These are phyloP conservation scores for Umbelopsis vinacea DNA, from an alignment of 192 early-diverging fungal species.

Conservation along the genomic window DNA sequence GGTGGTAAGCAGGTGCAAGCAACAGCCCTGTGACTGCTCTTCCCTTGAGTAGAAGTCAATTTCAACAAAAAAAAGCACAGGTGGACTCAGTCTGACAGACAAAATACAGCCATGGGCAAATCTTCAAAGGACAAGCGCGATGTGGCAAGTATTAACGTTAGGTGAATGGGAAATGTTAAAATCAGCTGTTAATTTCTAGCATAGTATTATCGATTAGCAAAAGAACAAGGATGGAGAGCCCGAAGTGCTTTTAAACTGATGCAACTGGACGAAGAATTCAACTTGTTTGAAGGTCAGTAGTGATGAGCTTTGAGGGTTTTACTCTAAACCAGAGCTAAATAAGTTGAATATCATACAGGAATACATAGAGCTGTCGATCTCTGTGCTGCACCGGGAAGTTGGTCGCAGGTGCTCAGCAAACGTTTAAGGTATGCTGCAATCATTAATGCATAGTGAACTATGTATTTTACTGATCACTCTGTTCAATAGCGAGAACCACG, in stretches of 20 bases:
- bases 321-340: not conserved
- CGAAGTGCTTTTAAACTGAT: conserved; percentile 97
- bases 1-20: not conserved
- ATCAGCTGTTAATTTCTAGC: not conserved
- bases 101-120: conserved; percentile 61
- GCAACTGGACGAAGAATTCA: conserved; percentile 95
- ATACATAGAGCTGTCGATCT: conserved; percentile 92
- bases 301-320: not conserved
- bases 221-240: conserved; percentile 98
- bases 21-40: not conserved
- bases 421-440: conserved; percentile 54
- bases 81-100: not conserved
- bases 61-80: not conserved
- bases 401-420: conserved; percentile 89
- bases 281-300: conserved; percentile 74
- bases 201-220: conserved; percentile 91
- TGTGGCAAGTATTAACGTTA: conserved; percentile 49
- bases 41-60: not conserved
- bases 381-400: conserved; percentile 97
- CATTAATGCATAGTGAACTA: not conserved
- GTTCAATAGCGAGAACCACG: conserved; percentile 55
- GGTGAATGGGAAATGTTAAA: not conserved
- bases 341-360: conserved; percentile 39
- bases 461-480: not conserved
- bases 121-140: conserved; percentile 94